Percentiles rank a stretch among this genome's conserved stretches.
Conservation (phyloP, 257 asterid species). For the Nicotiana obtusifolia region DNA sequence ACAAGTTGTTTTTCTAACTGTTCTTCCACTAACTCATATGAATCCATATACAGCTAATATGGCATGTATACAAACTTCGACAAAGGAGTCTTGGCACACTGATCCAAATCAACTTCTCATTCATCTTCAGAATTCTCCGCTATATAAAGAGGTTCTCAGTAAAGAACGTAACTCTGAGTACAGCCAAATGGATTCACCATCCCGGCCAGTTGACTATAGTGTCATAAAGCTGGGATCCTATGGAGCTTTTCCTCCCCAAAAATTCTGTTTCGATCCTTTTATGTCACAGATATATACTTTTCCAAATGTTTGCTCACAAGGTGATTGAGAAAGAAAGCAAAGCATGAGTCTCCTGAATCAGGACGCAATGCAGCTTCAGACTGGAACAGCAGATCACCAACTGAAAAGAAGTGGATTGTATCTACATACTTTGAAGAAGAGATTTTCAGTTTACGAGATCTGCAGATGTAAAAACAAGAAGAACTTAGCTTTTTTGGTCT, state of each 20-base stretch:
- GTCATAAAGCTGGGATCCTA: constrained; percentile 24
- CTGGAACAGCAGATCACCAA: constrained; percentile 53
- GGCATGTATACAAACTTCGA: constrained; percentile 12
- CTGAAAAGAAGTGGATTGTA: constrained; percentile 30
- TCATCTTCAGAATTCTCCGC: constrained; percentile 47
- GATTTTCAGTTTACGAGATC: constrained; percentile 29
- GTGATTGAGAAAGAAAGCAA: constrained; percentile 53
- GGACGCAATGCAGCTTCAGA: constrained; percentile 45
- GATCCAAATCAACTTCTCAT: constrained; percentile 35
- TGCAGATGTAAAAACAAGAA: constrained; percentile 33
- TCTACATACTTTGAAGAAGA: constrained; percentile 33
- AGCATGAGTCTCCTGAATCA: constrained; percentile 40
- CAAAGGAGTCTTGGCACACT: constrained; percentile 30
- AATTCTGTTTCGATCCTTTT: constrained; percentile 1
- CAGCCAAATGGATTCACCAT: constrained; percentile 42
- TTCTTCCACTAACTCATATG: neutral
- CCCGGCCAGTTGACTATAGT: constrained; percentile 33
- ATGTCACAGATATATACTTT: constrained; percentile 46
- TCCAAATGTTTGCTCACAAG: constrained; percentile 57
- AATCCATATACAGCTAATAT: too few species aligned
- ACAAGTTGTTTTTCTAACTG: neutral
- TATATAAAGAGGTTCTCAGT: constrained; percentile 31
- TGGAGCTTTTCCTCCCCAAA: neutral
- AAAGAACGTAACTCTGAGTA: constrained; percentile 29
- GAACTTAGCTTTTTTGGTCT: neutral